Percentiles rank a stretch among this genome's conserved stretches.
Conservation (phyloP, 768 basidiomycete genomes). For the Russula lepida region DNA sequence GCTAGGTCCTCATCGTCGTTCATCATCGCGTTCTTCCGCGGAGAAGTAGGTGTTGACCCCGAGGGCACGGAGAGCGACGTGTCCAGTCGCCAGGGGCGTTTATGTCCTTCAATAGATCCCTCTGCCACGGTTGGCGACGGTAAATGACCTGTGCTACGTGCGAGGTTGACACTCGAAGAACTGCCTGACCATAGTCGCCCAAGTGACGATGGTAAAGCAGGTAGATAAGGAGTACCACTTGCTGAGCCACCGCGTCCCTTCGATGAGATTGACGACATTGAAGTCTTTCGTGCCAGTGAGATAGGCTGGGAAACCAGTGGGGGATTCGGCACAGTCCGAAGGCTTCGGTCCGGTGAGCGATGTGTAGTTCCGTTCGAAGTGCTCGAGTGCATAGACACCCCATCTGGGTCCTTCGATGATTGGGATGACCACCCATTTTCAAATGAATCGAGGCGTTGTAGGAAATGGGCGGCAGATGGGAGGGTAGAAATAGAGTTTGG, state of each 20-base stretch:
- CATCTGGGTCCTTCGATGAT: constrained; percentile 15
- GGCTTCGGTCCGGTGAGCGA: constrained; percentile 13
- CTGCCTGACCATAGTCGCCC: constrained; percentile 32
- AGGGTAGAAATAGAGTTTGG: constrained; percentile 22
- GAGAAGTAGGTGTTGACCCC: constrained; percentile 2
- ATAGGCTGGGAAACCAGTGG: constrained; percentile 17
- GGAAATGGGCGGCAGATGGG: constrained; percentile 20
- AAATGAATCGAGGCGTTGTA: constrained; percentile 12
- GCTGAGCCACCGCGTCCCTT: constrained; percentile 14
- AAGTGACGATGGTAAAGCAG: constrained; percentile 27
- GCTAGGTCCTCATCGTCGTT: constrained; percentile 31
- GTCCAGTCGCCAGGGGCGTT: constrained; percentile 7
- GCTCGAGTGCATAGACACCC: constrained; percentile 19
- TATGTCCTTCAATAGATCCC: constrained; percentile 23
- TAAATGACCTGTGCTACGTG: constrained; percentile 40
- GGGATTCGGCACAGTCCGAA: constrained; percentile 1
- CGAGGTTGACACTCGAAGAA: constrained; percentile 42
- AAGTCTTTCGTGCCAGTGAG: constrained; percentile 17
- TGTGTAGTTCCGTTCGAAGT: constrained; percentile 18
- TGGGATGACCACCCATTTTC: constrained; percentile 13
- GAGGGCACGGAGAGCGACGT: not conserved
- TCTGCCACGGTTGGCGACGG: constrained; percentile 47
- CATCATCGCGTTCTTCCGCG: constrained; percentile 21
- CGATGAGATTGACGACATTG: constrained; percentile 21
- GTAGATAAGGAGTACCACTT: constrained; percentile 27